phyloP scores from a whole-genome alignment of 805 yeast species.

The Grigorovia jiainica region DNA sequence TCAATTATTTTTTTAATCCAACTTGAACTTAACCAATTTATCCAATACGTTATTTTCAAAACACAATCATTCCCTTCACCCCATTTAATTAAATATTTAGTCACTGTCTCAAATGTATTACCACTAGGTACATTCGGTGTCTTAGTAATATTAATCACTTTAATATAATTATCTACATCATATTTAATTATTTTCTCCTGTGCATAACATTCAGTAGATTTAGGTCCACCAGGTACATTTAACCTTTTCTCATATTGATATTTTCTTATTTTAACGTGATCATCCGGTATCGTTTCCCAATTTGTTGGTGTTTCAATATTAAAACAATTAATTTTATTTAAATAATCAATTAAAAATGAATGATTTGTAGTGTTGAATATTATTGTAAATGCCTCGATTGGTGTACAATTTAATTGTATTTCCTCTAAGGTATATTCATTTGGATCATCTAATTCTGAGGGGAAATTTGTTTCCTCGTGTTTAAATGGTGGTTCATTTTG shows the following conservation, averaged over 20 bases:
- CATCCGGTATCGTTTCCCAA: no score
- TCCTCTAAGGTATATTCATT: conserved; percentile 44
- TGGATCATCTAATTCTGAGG: conserved; percentile 32
- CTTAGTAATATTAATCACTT: conserved; percentile 50
- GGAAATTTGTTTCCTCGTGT: conserved; percentile 49
- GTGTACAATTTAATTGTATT: conserved; percentile 38
- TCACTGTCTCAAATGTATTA: conserved; percentile 61
- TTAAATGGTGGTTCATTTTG: conserved; percentile 56
- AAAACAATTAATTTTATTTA: conserved; percentile 30
- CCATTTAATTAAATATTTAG: conserved; percentile 72
- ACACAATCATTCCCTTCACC: conserved; percentile 50
- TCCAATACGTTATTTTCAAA: conserved; percentile 56
- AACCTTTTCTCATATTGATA: conserved; percentile 68
- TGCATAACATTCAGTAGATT: conserved; percentile 65
- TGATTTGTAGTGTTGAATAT: conserved; percentile 55
- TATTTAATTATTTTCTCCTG: conserved; percentile 57
- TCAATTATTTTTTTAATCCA: conserved; percentile 91
- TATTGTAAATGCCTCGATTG: conserved; percentile 66
- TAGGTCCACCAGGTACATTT: conserved; percentile 82
- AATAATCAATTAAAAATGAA: conserved; percentile 35
- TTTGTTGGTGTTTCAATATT: conserved; percentile 29
- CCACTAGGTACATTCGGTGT: conserved; percentile 98
- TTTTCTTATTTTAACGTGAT: conserved; percentile 35
- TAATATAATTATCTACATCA: conserved; percentile 43
- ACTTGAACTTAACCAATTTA: conserved; percentile 84